These are phyloP conservation scores for Coemansia sp. DNA, from an alignment of 192 early-diverging fungal species.

Conservation along the genomic window DNA sequence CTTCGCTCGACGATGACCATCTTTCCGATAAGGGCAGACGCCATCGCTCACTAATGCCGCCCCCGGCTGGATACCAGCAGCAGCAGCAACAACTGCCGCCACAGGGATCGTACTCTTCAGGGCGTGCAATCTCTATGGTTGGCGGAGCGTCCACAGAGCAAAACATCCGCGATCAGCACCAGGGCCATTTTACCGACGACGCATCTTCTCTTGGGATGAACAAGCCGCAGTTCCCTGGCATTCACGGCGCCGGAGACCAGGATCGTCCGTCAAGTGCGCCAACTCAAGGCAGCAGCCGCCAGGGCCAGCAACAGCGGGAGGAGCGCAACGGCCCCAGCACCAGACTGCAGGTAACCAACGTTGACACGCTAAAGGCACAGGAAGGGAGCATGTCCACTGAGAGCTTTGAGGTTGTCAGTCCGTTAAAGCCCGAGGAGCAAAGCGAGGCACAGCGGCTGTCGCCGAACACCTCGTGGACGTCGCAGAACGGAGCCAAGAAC, in stretches of 20 bases:
- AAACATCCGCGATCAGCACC: slow-evolving; percentile 10
- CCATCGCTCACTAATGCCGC: slow-evolving; percentile 46
- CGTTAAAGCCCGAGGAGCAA: slow-evolving; percentile 10
- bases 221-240: not conserved
- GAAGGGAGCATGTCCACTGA: slow-evolving; percentile 20
- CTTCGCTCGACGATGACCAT: not conserved
- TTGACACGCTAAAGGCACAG: not conserved
- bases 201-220: not conserved
- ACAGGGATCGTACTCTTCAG: not conserved
- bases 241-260: not conserved
- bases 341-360: slow-evolving; percentile 6
- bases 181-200: not conserved
- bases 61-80: slow-evolving; percentile 12
- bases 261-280: slow-evolving; percentile 7
- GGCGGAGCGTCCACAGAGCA: slow-evolving; percentile 15
- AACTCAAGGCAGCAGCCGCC: slow-evolving; percentile 3
- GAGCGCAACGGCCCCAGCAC: not conserved
- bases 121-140: slow-evolving; percentile 38
- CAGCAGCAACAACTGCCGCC: slow-evolving; percentile 19
- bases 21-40: slow-evolving; percentile 19
- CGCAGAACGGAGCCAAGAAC: slow-evolving; percentile 12
- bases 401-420: slow-evolving; percentile 43
- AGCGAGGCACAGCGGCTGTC: slow-evolving; percentile 7
- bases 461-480: slow-evolving; percentile 13
- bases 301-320: not conserved